Evolutionary conservation across 2,329 filamentous ascomycete species (phyloP).

Genomic region (Arthroderma sp.): DNA sequence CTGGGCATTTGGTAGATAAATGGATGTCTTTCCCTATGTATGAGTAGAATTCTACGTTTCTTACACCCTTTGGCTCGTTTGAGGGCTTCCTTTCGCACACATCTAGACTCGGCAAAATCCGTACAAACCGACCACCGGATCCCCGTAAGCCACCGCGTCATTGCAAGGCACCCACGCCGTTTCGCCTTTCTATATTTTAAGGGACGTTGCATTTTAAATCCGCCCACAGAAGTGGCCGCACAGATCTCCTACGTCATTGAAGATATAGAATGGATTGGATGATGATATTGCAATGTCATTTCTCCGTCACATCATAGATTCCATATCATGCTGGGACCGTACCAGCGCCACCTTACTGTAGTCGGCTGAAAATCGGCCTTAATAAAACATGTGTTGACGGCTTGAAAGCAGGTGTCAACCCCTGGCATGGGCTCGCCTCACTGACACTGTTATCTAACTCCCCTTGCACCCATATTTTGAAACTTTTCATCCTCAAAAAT

Average conservation of each 20-base stretch:
- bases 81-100: no score
- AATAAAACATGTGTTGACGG: not conserved
- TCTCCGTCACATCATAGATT: not conserved
- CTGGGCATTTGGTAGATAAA: slow-evolving; percentile 3
- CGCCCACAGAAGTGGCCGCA: not conserved
- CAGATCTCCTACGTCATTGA: not conserved
- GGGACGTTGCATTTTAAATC: not conserved
- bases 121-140: not conserved
- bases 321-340: not conserved
- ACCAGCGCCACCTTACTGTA: not conserved
- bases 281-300: not conserved
- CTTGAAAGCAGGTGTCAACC: not conserved
- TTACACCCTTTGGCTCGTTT: not conserved
- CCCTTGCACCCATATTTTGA: not conserved
- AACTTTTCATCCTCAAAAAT: not conserved
- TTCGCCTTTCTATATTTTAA: not conserved
- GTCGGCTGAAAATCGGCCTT: not conserved
- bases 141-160: not conserved
- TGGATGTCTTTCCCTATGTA: not conserved
- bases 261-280: not conserved
- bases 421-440: not conserved
- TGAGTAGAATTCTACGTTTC: not conserved
- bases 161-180: not conserved
- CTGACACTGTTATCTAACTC: not conserved
- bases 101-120: no score